These are phyloP conservation scores for Acanthamoeba polyphaga DNA, from an alignment of 208 protist species.

Conservation along the genomic window DNA sequence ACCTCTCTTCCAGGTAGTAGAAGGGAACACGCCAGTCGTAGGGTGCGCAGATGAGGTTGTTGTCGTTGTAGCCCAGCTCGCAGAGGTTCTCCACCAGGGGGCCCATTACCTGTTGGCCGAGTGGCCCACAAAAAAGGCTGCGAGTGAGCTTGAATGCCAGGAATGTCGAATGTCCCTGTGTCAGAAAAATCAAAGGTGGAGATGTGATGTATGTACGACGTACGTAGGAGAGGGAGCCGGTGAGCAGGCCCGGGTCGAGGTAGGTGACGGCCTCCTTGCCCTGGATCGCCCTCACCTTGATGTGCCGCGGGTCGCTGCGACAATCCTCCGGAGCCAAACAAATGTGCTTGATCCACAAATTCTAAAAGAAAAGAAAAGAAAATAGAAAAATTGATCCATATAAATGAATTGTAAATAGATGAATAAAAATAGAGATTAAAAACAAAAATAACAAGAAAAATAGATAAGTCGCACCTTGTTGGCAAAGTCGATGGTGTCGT, in stretches of 20 bases:
- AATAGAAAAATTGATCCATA: too few species aligned
- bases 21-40: neutral
- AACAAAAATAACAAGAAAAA: neutral
- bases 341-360: constrained; percentile 52
- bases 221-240: constrained; percentile 57
- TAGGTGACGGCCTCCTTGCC: constrained; percentile 67
- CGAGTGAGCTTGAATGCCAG: neutral
- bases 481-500: neutral
- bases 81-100: constrained; percentile 39
- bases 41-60: constrained; percentile 19
- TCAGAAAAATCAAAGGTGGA: too few species aligned
- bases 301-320: constrained; percentile 6
- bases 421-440: neutral
- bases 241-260: constrained; percentile 60
- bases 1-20: neutral
- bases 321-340: constrained; percentile 37
- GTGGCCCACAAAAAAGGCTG: neutral
- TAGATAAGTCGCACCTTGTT: neutral
- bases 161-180: neutral
- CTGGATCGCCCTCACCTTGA: constrained; percentile 46
- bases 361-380: neutral
- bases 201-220: too few species aligned
- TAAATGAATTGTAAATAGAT: neutral
- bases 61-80: constrained; percentile 64
- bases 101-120: constrained; percentile 52